phyloP scores from a whole-genome alignment of 2,329 filamentous ascomycete species.

The Biscogniauxia mediterranea region DNA sequence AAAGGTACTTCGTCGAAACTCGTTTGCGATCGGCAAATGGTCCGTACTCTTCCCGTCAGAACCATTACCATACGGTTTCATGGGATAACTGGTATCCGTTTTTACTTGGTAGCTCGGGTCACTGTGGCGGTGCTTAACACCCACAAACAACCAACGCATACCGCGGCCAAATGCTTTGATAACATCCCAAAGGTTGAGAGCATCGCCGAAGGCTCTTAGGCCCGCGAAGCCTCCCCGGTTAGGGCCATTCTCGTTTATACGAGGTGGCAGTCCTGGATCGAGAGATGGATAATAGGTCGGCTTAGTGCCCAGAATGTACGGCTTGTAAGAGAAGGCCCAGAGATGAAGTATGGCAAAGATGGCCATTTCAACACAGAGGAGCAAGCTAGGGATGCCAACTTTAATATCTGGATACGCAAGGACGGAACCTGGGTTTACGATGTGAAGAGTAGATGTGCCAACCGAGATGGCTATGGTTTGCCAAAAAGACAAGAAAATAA shows the following conservation, averaged over 20 bases:
- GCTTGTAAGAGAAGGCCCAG: constrained; percentile 77
- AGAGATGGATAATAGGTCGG: constrained; percentile 47
- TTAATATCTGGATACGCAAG: constrained; percentile 74
- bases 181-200: constrained; percentile 80
- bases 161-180: constrained; percentile 76
- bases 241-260: constrained; percentile 42
- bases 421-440: constrained; percentile 58
- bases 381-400: constrained; percentile 73
- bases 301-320: constrained; percentile 55
- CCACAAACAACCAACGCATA: constrained; percentile 77
- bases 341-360: constrained; percentile 75
- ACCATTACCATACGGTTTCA: constrained; percentile 27
- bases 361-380: constrained; percentile 84
- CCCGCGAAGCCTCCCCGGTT: constrained; percentile 67
- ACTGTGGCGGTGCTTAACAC: constrained; percentile 58
- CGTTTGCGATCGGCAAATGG: constrained; percentile 38
- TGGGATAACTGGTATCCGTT: constrained; percentile 39
- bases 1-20: constrained; percentile 37
- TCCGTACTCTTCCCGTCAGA: constrained; percentile 36
- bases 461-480: constrained; percentile 58
- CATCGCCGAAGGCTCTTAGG: constrained; percentile 63
- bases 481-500: constrained; percentile 92
- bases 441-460: constrained; percentile 56
- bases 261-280: constrained; percentile 39
- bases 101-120: constrained; percentile 50